phyloP scores from a whole-genome alignment of 164 flowering plant species.

The Piper betle region DNA sequence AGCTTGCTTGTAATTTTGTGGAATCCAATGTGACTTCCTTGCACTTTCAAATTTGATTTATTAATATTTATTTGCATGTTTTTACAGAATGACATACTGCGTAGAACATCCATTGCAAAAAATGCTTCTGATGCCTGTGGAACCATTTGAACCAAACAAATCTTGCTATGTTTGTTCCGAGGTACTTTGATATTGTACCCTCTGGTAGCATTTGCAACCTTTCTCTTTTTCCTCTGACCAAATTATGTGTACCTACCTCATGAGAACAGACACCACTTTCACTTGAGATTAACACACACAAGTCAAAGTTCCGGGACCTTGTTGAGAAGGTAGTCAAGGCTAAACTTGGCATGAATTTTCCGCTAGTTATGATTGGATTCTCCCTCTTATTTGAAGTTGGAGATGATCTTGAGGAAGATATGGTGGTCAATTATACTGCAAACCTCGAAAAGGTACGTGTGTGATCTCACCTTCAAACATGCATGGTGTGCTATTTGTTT shows the following conservation, averaged over 20 bases:
- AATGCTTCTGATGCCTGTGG: constrained; percentile 92
- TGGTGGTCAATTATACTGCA: constrained; percentile 57
- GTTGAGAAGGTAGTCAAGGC: constrained; percentile 85
- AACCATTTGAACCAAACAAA: constrained; percentile 89
- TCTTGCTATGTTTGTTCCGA: constrained; percentile 92
- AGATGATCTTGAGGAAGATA: constrained; percentile 78
- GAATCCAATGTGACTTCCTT: background rate
- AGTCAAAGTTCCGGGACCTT: constrained; percentile 66
- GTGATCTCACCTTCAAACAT: constrained; percentile 3
- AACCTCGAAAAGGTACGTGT: constrained; percentile 72
- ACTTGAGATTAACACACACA: constrained; percentile 68
- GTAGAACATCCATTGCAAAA: constrained; percentile 64
- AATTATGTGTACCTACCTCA: constrained; percentile 4
- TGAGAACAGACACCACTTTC: constrained; percentile 58
- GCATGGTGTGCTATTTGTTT: background rate
- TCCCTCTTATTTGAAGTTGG: constrained; percentile 87
- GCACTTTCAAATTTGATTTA: background rate
- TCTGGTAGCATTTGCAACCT: background rate
- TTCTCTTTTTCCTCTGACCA: background rate
- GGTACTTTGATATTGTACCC: constrained; percentile 21
- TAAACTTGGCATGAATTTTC: constrained; percentile 84
- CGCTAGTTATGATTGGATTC: constrained; percentile 78
- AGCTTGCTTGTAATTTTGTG: background rate
- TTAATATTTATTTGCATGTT: constrained; percentile 1
- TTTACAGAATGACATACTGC: constrained; percentile 76